These are phyloP conservation scores for Colletotrichum neosansevieriae DNA, from an alignment of 2,329 filamentous ascomycete genomes.

Conservation along the genomic window DNA sequence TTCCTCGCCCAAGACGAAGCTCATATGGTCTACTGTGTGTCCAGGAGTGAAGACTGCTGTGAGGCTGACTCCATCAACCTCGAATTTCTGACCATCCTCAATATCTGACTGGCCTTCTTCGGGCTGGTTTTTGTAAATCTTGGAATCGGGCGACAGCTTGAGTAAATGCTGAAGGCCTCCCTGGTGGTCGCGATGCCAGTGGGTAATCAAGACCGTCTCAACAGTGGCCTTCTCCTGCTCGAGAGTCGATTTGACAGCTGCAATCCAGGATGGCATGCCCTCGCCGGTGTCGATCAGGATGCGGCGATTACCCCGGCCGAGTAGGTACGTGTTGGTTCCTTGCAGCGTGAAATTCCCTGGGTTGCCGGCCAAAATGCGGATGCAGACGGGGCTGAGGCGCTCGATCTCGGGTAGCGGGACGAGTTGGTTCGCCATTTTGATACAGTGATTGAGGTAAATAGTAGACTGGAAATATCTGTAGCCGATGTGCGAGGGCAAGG, in stretches of 20 bases:
- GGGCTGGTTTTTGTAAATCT: conserved; percentile 76
- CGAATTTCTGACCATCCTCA: conserved; percentile 65
- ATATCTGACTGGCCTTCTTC: conserved; percentile 61
- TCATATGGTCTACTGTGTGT: conserved; percentile 87
- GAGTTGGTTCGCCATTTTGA: conserved; percentile 71
- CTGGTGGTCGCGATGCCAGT: conserved; percentile 92
- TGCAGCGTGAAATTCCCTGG: conserved; percentile 83
- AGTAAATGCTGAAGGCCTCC: conserved; percentile 80
- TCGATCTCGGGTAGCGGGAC: conserved; percentile 78
- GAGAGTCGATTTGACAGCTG: conserved; percentile 73
- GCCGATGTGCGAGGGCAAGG: no score
- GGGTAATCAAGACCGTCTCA: conserved; percentile 80
- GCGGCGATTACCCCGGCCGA: conserved; percentile 79
- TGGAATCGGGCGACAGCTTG: conserved; percentile 70
- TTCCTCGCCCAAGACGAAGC: conserved; percentile 81
- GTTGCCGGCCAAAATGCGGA: conserved; percentile 90
- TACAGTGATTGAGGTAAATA: not conserved
- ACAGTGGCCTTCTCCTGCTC: conserved; percentile 76
- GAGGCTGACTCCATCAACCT: conserved; percentile 72
- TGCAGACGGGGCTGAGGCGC: conserved; percentile 80
- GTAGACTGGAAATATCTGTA: not conserved
- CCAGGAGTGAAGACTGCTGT: conserved; percentile 72
- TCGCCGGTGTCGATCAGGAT: conserved; percentile 93
- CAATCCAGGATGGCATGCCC: conserved; percentile 80
- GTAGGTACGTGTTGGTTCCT: conserved; percentile 94